phyloP scores from a whole-genome alignment of 768 basidiomycete species.

The Agrocybe pediades region DNA sequence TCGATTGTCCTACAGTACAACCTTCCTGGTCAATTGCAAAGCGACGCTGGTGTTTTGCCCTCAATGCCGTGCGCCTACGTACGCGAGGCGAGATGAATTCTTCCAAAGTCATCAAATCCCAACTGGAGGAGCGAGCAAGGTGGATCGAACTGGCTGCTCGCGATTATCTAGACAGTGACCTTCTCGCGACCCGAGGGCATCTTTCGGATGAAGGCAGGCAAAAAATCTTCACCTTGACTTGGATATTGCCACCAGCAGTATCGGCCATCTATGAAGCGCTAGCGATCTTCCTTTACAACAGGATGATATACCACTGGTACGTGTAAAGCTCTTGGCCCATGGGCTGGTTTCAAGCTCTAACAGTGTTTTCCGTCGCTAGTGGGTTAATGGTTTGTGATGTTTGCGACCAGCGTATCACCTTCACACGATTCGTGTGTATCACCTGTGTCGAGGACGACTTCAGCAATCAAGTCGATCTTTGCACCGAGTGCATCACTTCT shows the following conservation, averaged over 20 bases:
- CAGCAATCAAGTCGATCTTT: slow-evolving; percentile 10
- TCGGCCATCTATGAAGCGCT: background rate
- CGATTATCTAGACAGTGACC: background rate
- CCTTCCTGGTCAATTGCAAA: slow-evolving; percentile 2
- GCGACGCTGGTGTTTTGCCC: slow-evolving; percentile 15
- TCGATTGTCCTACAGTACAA: background rate
- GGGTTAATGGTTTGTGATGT: slow-evolving; percentile 5
- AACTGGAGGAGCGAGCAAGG: slow-evolving; percentile 1
- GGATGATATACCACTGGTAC: background rate
- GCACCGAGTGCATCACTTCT: slow-evolving; percentile 12
- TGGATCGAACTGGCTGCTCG: slow-evolving; percentile 2
- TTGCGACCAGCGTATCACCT: slow-evolving; percentile 4
- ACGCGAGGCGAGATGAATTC: slow-evolving; percentile 1
- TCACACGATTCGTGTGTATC: slow-evolving; percentile 15
- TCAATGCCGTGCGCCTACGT: slow-evolving; percentile 1
- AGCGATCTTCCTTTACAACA: background rate
- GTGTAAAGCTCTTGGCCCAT: background rate
- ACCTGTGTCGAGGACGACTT: slow-evolving; percentile 10
- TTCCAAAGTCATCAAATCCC: background rate
- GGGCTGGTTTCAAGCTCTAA: background rate
- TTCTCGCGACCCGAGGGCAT: background rate
- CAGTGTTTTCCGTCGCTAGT: slow-evolving; percentile 1
- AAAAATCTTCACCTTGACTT: background rate
- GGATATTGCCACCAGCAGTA: background rate
- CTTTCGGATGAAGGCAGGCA: background rate